phyloP scores from a whole-genome alignment of 1,284 basidiomycete species.

The Microbotryomycetes sp. region DNA sequence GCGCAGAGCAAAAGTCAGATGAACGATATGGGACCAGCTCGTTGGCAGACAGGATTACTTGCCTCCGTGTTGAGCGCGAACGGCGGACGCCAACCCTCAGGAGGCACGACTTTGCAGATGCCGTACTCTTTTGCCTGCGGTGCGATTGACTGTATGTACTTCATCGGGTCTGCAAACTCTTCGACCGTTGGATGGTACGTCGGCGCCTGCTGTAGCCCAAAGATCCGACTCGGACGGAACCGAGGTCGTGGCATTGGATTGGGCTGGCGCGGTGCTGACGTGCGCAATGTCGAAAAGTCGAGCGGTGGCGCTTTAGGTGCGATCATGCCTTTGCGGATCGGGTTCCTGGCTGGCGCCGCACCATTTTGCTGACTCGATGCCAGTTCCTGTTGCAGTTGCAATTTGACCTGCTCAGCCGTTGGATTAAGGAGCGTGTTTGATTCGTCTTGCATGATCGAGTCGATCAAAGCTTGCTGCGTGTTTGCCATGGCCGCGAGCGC shows the following conservation, averaged over 20 bases:
- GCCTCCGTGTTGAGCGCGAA: slow-evolving; percentile 95
- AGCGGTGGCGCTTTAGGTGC: slow-evolving; percentile 25
- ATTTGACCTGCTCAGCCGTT: neutral
- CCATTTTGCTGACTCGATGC: neutral
- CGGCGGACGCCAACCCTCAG: slow-evolving; percentile 88
- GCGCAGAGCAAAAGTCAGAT: neutral
- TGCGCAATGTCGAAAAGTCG: slow-evolving; percentile 33
- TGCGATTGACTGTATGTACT: slow-evolving; percentile 80
- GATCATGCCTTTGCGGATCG: slow-evolving; percentile 9
- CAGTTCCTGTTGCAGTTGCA: neutral
- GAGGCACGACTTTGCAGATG: slow-evolving; percentile 94
- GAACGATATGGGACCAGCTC: neutral
- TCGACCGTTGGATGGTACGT: slow-evolving; percentile 79
- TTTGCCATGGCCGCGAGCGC: slow-evolving; percentile 8
- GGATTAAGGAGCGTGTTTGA: neutral
- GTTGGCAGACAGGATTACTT: slow-evolving; percentile 31
- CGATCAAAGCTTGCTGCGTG: neutral
- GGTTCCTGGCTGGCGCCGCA: slow-evolving; percentile 19
- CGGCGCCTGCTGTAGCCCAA: slow-evolving; percentile 84
- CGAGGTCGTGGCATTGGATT: slow-evolving; percentile 15
- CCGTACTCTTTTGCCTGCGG: slow-evolving; percentile 64
- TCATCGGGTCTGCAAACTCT: slow-evolving; percentile 93
- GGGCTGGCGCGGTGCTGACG: slow-evolving; percentile 24
- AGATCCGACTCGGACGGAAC: slow-evolving; percentile 44
- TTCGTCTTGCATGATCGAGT: neutral